Evolutionary conservation across 306 rosid genomes (phyloP).

Genomic region (Glycine tomentella): DNA sequence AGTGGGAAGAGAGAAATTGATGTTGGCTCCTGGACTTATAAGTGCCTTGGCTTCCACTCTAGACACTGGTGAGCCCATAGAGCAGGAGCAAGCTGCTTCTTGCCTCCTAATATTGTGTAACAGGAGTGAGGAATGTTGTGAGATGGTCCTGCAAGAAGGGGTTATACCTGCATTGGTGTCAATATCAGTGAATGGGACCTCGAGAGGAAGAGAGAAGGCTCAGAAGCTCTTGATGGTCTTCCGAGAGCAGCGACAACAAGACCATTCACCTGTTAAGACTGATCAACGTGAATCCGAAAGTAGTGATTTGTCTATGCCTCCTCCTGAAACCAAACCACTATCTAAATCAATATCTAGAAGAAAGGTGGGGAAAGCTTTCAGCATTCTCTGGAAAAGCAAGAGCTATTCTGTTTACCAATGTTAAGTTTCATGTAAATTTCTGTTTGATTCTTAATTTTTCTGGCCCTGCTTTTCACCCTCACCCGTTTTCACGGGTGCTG

Average conservation of each 20-base stretch:
- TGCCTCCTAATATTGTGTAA: slow-evolving; percentile 77
- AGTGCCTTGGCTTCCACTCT: slow-evolving; percentile 60
- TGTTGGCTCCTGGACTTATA: slow-evolving; percentile 57
- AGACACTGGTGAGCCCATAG: slow-evolving; percentile 66
- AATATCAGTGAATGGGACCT: slow-evolving; percentile 76
- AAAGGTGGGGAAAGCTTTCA: slow-evolving; percentile 77
- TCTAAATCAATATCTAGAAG: slow-evolving; percentile 73
- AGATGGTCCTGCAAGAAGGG: slow-evolving; percentile 85
- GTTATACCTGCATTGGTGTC: slow-evolving; percentile 85
- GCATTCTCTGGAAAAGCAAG: slow-evolving; percentile 82
- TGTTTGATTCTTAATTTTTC: slow-evolving; percentile 48
- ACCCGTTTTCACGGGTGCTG: too few species aligned
- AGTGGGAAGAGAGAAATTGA: slow-evolving; percentile 66
- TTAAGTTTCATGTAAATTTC: slow-evolving; percentile 61
- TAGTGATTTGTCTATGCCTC: slow-evolving; percentile 46
- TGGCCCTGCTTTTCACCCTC: slow-evolving; percentile 22
- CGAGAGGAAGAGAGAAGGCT: slow-evolving; percentile 79
- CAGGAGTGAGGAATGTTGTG: slow-evolving; percentile 68
- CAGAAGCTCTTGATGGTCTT: slow-evolving; percentile 80
- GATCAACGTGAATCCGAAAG: slow-evolving; percentile 39
- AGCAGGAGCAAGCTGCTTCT: slow-evolving; percentile 83
- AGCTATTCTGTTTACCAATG: slow-evolving; percentile 81
- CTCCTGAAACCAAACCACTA: slow-evolving; percentile 64
- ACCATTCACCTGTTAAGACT: slow-evolving; percentile 50
- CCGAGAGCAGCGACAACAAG: slow-evolving; percentile 81